Evolutionary conservation across 2,329 filamentous ascomycete genomes (phyloP), one percentile per base, ranked within the genome.

Genomic region (Bipolaris cookei): DNA sequence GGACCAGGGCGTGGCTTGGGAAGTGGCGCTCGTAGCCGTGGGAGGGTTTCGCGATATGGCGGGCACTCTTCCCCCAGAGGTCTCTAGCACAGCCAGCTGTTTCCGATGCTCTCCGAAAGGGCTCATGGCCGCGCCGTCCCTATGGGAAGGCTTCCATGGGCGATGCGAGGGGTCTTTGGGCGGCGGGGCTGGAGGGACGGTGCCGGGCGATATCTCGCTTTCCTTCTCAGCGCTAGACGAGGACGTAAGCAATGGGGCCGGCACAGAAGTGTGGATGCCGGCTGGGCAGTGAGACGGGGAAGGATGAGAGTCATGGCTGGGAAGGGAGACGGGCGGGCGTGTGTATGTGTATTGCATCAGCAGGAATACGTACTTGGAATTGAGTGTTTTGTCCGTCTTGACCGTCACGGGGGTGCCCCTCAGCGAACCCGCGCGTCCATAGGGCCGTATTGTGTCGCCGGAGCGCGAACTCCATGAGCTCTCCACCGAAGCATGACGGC

Each of bases 31-130:
- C 35, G 62, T 54, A n/a, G 82, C 82, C 35, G 85, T 82, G 14
- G 86, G 84, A 28, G 84, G 82, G 56, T 83, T 83, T 54, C 87
- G 84, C 58, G 66, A 78, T 61, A 86, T 86, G 66, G 84, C 83
- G 50, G 86, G 86, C 55, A 85, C 76, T 60, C 82, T 79, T 62
- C 77, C 79, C 62, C 85, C 84, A 56, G 83, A 81, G 32, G 84
- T 83, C 62, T 91, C 88, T 68, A 91, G 81, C 56, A 88, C 84
- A 66, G 87, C 83, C 54, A 91, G 83, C 68, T 91, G 88, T 78
- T 88, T 89, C 69, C 88, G 86, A 73, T 91, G 89, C 73, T 89
- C 88, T 72, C 81, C 81, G 67, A 90, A 83, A 71, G 89, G 86
- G 78, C 82, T 84, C 71, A 83, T 75, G 65, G 83, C 65, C 20